Conservation (phyloP, 305 asterid genomes). For the Caryopteris hybrid region DNA sequence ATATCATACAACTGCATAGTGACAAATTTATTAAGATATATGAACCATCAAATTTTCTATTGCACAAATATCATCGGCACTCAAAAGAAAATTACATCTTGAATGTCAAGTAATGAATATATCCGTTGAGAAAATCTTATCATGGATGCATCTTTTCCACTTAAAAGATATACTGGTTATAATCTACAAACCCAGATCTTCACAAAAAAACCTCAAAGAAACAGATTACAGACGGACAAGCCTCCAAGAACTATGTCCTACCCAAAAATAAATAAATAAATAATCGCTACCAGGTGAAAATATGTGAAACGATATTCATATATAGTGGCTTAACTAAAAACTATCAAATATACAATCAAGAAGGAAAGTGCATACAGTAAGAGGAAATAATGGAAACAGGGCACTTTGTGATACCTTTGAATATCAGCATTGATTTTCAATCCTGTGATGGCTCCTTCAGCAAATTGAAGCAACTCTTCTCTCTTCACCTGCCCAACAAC, state of each 20-base stretch:
- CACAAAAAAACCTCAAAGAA: not conserved
- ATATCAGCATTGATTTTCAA: slow-evolving; percentile 83
- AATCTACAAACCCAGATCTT: not conserved
- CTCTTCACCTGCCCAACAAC: slow-evolving; percentile 69
- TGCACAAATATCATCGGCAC: not conserved
- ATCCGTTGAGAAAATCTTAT: not conserved
- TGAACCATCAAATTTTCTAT: not conserved
- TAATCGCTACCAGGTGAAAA: not conserved
- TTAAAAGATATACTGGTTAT: not conserved
- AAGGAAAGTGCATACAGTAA: not conserved
- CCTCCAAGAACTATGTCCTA: not conserved
- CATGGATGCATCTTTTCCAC: slow-evolving; percentile 2
- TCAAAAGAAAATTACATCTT: slow-evolving; percentile 3
- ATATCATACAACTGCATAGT: not conserved
- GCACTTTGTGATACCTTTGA: slow-evolving; percentile 50
- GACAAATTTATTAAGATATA: not conserved
- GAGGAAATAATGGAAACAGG: slow-evolving; percentile 15
- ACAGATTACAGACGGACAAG: not conserved
- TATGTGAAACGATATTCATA: not conserved
- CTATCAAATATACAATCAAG: not conserved
- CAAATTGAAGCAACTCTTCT: slow-evolving; percentile 96
- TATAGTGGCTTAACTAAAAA: not conserved
- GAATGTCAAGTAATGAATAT: not conserved
- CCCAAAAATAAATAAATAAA: not conserved
- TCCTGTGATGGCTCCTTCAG: slow-evolving; percentile 95